Conservation (phyloP, 805 yeast species). For the Candida tibetensis region DNA sequence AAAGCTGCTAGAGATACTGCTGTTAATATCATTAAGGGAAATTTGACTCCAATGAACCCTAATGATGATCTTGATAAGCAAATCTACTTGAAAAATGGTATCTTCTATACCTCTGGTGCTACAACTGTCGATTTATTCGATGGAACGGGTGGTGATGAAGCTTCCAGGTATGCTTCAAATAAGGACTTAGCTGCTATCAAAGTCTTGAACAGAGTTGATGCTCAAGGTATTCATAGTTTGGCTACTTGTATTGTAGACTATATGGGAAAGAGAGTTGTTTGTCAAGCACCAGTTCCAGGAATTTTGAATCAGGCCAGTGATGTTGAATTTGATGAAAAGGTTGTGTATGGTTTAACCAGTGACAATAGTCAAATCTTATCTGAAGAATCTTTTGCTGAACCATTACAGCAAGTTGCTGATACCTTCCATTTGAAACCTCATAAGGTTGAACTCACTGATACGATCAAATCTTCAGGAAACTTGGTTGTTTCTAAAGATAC, state of each 20-base stretch:
- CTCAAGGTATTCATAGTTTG: constrained; percentile 62
- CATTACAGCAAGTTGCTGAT: constrained; percentile 61
- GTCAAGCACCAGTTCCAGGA: constrained; percentile 97
- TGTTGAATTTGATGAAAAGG: constrained; percentile 46
- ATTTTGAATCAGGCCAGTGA: constrained; percentile 51
- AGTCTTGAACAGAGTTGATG: constrained; percentile 63
- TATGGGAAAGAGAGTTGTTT: constrained; percentile 81
- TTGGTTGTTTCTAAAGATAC: constrained; percentile 71
- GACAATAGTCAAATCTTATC: constrained; percentile 49
- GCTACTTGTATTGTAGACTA: constrained; percentile 87
- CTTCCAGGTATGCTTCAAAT: constrained; percentile 74
- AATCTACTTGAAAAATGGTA: constrained; percentile 75
- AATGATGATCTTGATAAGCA: constrained; percentile 58
- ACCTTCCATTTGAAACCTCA: constrained; percentile 78
- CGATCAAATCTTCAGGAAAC: constrained; percentile 39
- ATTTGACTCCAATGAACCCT: constrained; percentile 77
- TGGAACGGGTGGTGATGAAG: constrained; percentile 74
- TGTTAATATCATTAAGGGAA: constrained; percentile 68
- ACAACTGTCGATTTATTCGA: constrained; percentile 54
- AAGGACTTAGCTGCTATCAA: constrained; percentile 78
- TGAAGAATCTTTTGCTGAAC: constrained; percentile 52
- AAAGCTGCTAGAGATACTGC: constrained; percentile 78
- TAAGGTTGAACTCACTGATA: constrained; percentile 48
- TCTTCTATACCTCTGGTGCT: constrained; percentile 80
- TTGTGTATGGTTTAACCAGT: constrained; percentile 74